Percentiles rank a stretch among this genome's conserved stretches.
phyloP scores from a whole-genome alignment of 768 basidiomycete species.

The Rubroboletus pulcherrimus region DNA sequence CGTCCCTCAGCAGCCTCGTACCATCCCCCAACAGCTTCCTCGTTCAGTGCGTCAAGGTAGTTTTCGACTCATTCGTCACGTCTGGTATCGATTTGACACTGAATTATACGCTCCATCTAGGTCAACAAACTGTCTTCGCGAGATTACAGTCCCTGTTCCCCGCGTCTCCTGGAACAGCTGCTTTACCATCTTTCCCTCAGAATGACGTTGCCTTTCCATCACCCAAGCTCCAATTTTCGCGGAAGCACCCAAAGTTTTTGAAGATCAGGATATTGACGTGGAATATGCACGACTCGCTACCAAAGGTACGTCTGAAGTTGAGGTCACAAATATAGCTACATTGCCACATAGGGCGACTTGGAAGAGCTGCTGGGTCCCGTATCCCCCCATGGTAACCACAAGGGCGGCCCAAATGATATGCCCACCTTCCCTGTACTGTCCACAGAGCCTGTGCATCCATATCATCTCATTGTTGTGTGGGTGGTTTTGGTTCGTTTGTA shows the following conservation, averaged over 20 bases:
- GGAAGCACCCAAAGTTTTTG: constrained; percentile 41
- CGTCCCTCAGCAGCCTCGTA: constrained; percentile 19
- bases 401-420: constrained; percentile 20
- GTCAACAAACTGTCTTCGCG: constrained; percentile 42
- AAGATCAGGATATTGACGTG: constrained; percentile 72
- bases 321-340: constrained; percentile 2
- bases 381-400: constrained; percentile 36
- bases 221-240: constrained; percentile 21
- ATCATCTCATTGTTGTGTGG: constrained; percentile 77
- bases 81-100: constrained; percentile 5
- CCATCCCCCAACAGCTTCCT: constrained; percentile 6
- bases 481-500: constrained; percentile 23
- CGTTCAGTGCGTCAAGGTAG: constrained; percentile 20
- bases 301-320: constrained; percentile 48
- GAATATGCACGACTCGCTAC: constrained; percentile 85
- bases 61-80: constrained; percentile 1
- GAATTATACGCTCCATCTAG: constrained; percentile 11
- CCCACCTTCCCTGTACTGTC: constrained; percentile 45
- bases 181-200: constrained; percentile 18
- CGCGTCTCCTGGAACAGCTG: constrained; percentile 25
- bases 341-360: constrained; percentile 57
- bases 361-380: constrained; percentile 67
- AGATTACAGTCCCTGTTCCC: constrained; percentile 54
- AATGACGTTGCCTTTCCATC: constrained; percentile 21
- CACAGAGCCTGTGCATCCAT: constrained; percentile 56